These are phyloP conservation scores for Pseudogymnoascus sp. DNA, from an alignment of 2,329 filamentous ascomycete genomes.

Conservation along the genomic window DNA sequence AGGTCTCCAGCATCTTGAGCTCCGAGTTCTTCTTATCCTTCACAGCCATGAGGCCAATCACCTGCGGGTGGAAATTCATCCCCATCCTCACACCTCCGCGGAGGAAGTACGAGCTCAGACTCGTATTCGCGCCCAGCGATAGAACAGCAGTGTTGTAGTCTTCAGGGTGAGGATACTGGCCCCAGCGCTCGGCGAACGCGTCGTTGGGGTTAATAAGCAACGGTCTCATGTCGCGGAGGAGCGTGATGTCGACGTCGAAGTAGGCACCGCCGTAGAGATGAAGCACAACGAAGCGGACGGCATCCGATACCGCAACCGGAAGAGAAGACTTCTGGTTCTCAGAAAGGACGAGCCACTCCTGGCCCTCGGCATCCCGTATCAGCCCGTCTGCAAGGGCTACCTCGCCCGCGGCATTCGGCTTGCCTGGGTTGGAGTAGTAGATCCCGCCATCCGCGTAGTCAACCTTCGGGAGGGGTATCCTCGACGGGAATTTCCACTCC, in stretches of 20 bases:
- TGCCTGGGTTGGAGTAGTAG: conserved; percentile 40
- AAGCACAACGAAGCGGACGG: conserved; percentile 45
- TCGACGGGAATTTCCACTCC: conserved; percentile 44
- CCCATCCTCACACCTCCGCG: conserved; percentile 49
- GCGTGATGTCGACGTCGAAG: conserved; percentile 48
- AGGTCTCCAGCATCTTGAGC: conserved; percentile 49
- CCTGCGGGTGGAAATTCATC: conserved; percentile 47
- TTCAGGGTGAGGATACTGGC: conserved; percentile 41
- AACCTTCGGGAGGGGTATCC: conserved; percentile 42
- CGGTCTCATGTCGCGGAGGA: conserved; percentile 47
- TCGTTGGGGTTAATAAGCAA: conserved; percentile 39
- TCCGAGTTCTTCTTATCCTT: conserved; percentile 46
- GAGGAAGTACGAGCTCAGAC: conserved; percentile 45
- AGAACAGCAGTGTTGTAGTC: conserved; percentile 52
- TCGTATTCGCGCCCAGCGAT: conserved; percentile 47
- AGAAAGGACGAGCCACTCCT: conserved; percentile 45
- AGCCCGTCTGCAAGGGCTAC: conserved; percentile 42
- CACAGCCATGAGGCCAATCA: conserved; percentile 48
- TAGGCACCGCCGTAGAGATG: conserved; percentile 47
- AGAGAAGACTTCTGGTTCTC: conserved; percentile 49
- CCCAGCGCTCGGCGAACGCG: conserved; percentile 48
- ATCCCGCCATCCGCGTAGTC: conserved; percentile 41
- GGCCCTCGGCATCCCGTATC: conserved; percentile 39
- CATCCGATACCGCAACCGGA: conserved; percentile 49
- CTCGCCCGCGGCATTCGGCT: conserved; percentile 29